Evolutionary conservation across 2,329 filamentous ascomycete genomes (phyloP).

Genomic region (Aureobasidium sp.): DNA sequence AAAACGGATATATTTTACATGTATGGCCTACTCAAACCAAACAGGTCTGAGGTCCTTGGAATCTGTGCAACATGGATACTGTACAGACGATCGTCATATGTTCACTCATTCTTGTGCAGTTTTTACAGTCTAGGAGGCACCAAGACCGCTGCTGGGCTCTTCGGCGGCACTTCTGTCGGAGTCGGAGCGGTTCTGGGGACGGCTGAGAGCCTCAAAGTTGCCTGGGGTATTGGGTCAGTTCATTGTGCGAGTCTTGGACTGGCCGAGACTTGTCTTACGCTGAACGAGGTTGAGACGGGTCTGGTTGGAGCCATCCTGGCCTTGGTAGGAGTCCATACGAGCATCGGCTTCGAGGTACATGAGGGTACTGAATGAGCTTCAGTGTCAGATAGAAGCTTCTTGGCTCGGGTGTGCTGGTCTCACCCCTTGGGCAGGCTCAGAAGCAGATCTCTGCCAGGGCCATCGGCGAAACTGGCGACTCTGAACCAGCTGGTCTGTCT

Average conservation of each 20-base stretch:
- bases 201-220: constrained; percentile 43
- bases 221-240: constrained; percentile 28
- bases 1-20: neutral
- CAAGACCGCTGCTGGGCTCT: constrained; percentile 26
- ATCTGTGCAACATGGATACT: neutral
- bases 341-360: constrained; percentile 82
- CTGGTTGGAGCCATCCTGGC: constrained; percentile 61
- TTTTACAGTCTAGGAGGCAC: constrained; percentile 19
- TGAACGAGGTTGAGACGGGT: constrained; percentile 65
- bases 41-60: neutral
- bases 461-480: constrained; percentile 65
- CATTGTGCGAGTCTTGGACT: neutral
- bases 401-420: constrained; percentile 27
- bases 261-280: constrained; percentile 53
- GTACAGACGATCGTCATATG: neutral
- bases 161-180: constrained; percentile 23
- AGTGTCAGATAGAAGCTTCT: neutral
- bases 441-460: constrained; percentile 63
- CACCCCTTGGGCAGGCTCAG: constrained; percentile 77
- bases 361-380: constrained; percentile 51
- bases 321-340: constrained; percentile 58
- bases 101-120: neutral
- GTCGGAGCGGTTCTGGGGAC: constrained; percentile 23
- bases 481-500: constrained; percentile 79
- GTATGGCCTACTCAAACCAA: neutral